A percentile compares a stretch with the other conserved stretches of the same genome.
Evolutionary conservation across 139 green algal genomes (phyloP).

Genomic region (Microglena sp.): DNA sequence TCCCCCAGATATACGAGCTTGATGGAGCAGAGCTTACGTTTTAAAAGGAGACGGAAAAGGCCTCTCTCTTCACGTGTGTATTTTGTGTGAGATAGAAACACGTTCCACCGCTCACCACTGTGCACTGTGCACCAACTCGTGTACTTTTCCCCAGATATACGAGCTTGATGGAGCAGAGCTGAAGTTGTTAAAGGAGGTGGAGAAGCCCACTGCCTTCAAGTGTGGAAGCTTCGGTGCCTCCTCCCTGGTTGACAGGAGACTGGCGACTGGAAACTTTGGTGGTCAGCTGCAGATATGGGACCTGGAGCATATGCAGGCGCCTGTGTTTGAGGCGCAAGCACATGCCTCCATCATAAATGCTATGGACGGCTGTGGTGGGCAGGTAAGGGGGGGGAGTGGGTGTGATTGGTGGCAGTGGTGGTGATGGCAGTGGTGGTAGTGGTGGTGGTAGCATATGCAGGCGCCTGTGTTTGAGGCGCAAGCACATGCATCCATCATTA

Average conservation of each 20-base stretch:
- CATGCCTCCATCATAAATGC: conserved; percentile 69
- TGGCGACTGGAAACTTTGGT: conserved; percentile 71
- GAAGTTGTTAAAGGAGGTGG: conserved; percentile 36
- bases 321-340: conserved; percentile 51
- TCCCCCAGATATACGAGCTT: too few relatives aligned
- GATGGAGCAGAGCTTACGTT: too few relatives aligned
- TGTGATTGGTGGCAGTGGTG: too few relatives aligned
- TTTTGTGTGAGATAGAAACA: too few relatives aligned
- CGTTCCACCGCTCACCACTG: too few relatives aligned
- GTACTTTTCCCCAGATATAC: conserved; percentile 63
- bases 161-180: conserved; percentile 60
- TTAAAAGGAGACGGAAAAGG: too few relatives aligned
- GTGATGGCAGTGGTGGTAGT: too few relatives aligned
- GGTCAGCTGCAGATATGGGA: conserved; percentile 69
- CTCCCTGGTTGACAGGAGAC: conserved; percentile 33
- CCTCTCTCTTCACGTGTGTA: too few relatives aligned
- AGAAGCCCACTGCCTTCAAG: conserved; percentile 58
- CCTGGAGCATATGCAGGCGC: conserved; percentile 42
- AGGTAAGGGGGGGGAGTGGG: conserved; percentile 32
- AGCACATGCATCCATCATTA: conserved; percentile 69
- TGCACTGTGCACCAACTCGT: too few relatives aligned
- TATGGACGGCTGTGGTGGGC: conserved; percentile 67
- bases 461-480: conserved; percentile 48
- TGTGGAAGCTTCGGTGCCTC: conserved; percentile 71
- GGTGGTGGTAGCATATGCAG: too few relatives aligned